Base-by-base conservation (phyloP, 2,329 filamentous ascomycete genomes). In the Fusarium mundagurra region DNA sequence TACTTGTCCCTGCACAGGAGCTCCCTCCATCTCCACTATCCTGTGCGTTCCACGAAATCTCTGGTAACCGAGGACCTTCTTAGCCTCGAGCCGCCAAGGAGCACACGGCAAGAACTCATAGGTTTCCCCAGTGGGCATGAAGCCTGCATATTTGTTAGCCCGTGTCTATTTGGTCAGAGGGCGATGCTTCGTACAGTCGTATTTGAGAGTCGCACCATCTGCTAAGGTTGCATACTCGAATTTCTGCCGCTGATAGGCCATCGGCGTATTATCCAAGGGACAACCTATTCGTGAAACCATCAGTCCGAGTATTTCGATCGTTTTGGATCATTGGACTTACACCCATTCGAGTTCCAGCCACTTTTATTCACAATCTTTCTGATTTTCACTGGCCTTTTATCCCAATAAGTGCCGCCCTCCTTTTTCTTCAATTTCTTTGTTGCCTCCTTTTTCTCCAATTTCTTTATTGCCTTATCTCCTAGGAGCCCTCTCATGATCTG, bases 161-260 rank as follows among this genome's bases (percentile, higher is more conserved):
- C 4, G 1, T n/a, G 1, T n/a, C 0, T 4, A 6, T 51, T 36
- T 14, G 1, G 1, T 6, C 8, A 5, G n/a, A 51, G 13, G 48
- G 9, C 5, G 31, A 3, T 18, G 16, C 0, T 36, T 33, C 48
- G 0, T 36, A 51, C 48, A 11, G 47, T 51, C 11, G 6, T 51
- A 51, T 16, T 8, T 7, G 20, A 51, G 48, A 16, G 0, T 16
- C 8, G 0, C 31, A 13, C 4, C 13, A 18, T 13, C 8, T 8
- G 6, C 3, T 16, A 51, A 7, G 18, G 27, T 13, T 16, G 14
- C 10, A 7, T 7, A 34, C 5, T n/a, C 5, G 20, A 31, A 51
- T 3, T n/a, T 5, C 45, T 29, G 18, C 6, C 5, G 3, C 8
- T 22, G 45, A 29, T 29, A 17, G 6, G 1, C 22, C 48, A 2